Evolutionary conservation across 2,329 filamentous ascomycete species (phyloP).

Genomic region (Emmonsia crescens): DNA sequence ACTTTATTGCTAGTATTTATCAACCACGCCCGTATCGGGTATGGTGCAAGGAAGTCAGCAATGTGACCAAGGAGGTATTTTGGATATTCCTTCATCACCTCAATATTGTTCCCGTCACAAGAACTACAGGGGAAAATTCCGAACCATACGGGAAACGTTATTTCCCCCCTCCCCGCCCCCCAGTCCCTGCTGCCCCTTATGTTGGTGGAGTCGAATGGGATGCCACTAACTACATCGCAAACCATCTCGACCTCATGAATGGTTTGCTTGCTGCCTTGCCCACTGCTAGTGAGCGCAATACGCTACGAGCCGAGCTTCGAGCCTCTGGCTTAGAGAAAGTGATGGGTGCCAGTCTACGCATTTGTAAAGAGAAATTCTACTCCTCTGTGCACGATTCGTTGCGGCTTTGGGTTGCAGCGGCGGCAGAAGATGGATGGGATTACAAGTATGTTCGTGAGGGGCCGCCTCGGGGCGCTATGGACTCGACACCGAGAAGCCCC

Average conservation of each 20-base stretch:
- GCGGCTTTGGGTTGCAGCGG: slow-evolving; percentile 81
- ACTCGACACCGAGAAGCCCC: slow-evolving; percentile 35
- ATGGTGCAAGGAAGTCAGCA: slow-evolving; percentile 86
- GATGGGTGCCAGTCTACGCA: slow-evolving; percentile 71
- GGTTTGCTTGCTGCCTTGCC: slow-evolving; percentile 76
- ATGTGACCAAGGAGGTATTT: slow-evolving; percentile 95
- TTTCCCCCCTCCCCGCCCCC: slow-evolving; percentile 77
- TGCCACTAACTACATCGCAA: slow-evolving; percentile 89
- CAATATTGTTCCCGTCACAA: slow-evolving; percentile 59
- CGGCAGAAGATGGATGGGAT: slow-evolving; percentile 78
- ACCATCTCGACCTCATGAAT: slow-evolving; percentile 86
- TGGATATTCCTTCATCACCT: slow-evolving; percentile 97
- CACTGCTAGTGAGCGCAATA: slow-evolving; percentile 58
- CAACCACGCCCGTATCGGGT: slow-evolving; percentile 78
- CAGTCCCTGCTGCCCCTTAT: slow-evolving; percentile 87
- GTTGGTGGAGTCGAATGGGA: slow-evolving; percentile 98
- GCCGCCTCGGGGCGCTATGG: slow-evolving; percentile 30
- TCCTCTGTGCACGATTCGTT: slow-evolving; percentile 80
- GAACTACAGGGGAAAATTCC: slow-evolving; percentile 21
- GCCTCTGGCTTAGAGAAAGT: slow-evolving; percentile 85
- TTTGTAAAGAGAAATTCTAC: slow-evolving; percentile 98
- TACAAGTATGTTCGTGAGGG: slow-evolving; percentile 60
- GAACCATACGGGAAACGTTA: slow-evolving; percentile 39
- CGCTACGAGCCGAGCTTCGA: slow-evolving; percentile 62
- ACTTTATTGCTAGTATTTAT: slow-evolving; percentile 84